Percentiles rank a stretch among this genome's conserved stretches.
Evolutionary conservation across 2,329 filamentous ascomycete genomes (phyloP).

Genomic region (Diaporthe amygdali): DNA sequence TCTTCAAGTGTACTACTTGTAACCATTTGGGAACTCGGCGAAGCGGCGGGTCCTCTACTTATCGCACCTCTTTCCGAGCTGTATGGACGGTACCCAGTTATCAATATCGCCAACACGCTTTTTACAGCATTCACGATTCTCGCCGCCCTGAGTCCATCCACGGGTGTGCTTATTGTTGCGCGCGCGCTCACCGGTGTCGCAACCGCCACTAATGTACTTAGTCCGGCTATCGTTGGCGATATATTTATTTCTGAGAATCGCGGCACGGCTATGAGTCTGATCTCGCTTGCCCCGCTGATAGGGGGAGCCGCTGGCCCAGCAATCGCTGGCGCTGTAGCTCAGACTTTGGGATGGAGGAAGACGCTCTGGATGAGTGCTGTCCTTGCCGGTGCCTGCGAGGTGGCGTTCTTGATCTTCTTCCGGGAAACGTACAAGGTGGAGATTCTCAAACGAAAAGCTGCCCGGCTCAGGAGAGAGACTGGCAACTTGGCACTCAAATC

Average conservation of each 20-base stretch:
- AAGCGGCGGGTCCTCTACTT: conserved; percentile 63
- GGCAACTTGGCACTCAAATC: conserved; percentile 37
- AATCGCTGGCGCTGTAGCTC: conserved; percentile 58
- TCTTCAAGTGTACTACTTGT: conserved; percentile 66
- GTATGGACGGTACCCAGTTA: conserved; percentile 59
- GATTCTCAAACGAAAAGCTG: conserved; percentile 53
- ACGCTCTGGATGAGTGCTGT: conserved; percentile 56
- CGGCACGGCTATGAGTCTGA: conserved; percentile 61
- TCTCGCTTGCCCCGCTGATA: conserved; percentile 62
- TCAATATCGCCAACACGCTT: conserved; percentile 57
- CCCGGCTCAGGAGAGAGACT: conserved; percentile 36
- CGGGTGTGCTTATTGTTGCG: conserved; percentile 55
- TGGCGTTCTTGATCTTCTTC: conserved; percentile 56
- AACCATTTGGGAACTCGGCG: conserved; percentile 73
- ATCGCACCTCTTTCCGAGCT: conserved; percentile 69
- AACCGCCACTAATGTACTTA: conserved; percentile 68
- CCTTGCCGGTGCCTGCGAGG: conserved; percentile 53
- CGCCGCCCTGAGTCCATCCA: conserved; percentile 50
- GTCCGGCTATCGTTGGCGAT: conserved; percentile 68
- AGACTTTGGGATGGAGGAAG: conserved; percentile 59
- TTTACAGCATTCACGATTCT: conserved; percentile 55
- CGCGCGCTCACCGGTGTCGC: conserved; percentile 66
- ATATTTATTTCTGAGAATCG: conserved; percentile 63
- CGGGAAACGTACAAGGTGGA: conserved; percentile 66
- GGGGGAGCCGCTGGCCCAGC: conserved; percentile 63